Evolutionary conservation across 2,329 filamentous ascomycete species (phyloP).

Genomic region (Colletotrichum tropicale): DNA sequence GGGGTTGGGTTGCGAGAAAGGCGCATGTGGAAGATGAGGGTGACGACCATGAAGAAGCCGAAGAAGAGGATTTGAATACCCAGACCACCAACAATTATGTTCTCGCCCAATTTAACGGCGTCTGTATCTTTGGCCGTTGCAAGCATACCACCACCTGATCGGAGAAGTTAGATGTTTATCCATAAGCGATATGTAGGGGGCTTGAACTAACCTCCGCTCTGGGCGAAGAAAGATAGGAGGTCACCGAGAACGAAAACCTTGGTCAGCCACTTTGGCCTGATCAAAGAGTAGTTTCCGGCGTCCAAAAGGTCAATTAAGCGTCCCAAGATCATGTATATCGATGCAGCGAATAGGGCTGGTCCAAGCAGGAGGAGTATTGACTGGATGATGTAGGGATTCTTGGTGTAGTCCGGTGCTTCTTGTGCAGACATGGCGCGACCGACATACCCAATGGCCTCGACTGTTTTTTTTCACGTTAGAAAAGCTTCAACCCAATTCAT

Average conservation of each 20-base stretch:
- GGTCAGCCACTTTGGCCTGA: slow-evolving; percentile 48
- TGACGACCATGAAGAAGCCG: slow-evolving; percentile 54
- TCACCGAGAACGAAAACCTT: slow-evolving; percentile 61
- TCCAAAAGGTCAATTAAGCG: slow-evolving; percentile 44
- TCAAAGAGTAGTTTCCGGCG: slow-evolving; percentile 35
- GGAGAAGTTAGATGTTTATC: background rate
- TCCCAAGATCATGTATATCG: slow-evolving; percentile 55
- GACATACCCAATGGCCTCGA: slow-evolving; percentile 55
- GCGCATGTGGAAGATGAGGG: slow-evolving; percentile 48
- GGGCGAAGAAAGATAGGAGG: slow-evolving; percentile 54
- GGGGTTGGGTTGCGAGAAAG: slow-evolving; percentile 22
- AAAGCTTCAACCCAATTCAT: background rate
- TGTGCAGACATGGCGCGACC: slow-evolving; percentile 50
- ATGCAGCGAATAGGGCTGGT: slow-evolving; percentile 52
- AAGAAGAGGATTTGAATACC: slow-evolving; percentile 62
- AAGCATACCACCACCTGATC: slow-evolving; percentile 19
- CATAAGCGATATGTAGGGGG: background rate
- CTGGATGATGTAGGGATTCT: slow-evolving; percentile 44
- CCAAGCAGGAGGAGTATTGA: slow-evolving; percentile 47
- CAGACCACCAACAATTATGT: slow-evolving; percentile 57
- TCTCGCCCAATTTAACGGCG: slow-evolving; percentile 36
- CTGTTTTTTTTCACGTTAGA: slow-evolving; percentile 31
- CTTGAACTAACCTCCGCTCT: slow-evolving; percentile 40
- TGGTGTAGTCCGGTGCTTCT: slow-evolving; percentile 43
- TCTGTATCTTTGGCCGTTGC: slow-evolving; percentile 25